Percentiles rank a stretch among this genome's conserved stretches.
Conservation (phyloP, 306 rosid species). For the Lupinus albus region DNA sequence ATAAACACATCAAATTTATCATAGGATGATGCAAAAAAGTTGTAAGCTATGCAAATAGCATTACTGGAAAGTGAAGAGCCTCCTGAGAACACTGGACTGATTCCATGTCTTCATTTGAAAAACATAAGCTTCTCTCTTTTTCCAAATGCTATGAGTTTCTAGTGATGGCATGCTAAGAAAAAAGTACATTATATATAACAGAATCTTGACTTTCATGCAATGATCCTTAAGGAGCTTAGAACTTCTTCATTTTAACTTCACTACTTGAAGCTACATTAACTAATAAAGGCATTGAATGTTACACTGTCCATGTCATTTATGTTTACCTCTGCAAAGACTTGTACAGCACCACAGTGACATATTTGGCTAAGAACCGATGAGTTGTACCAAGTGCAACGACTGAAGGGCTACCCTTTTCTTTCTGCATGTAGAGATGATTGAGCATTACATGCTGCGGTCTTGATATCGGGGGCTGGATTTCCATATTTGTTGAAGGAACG, state of each 20-base stretch:
- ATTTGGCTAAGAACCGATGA: constrained; percentile 80
- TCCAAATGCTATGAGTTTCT: too few relatives aligned
- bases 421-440: constrained; percentile 96
- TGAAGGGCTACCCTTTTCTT: constrained; percentile 77
- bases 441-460: constrained; percentile 95
- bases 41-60: too few relatives aligned
- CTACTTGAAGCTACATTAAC: constrained; percentile 41
- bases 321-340: constrained; percentile 89
- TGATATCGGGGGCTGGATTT: constrained; percentile 68
- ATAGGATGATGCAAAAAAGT: too few relatives aligned
- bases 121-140: too few relatives aligned
- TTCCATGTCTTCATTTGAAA: too few relatives aligned
- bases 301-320: constrained; percentile 38
- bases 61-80: too few relatives aligned
- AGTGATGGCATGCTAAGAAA: too few relatives aligned
- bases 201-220: constrained; percentile 53
- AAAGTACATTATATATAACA: constrained; percentile 49
- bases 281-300: constrained; percentile 46
- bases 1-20: too few relatives aligned
- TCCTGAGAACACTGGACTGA: too few relatives aligned
- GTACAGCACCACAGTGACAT: constrained; percentile 93
- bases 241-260: constrained; percentile 44
- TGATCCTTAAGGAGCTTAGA: constrained; percentile 49
- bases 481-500: constrained; percentile 78
- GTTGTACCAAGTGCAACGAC: constrained; percentile 90